A percentile compares a stretch with the other conserved stretches of the same genome.
Evolutionary conservation across 441 rosid genomes (phyloP).

Genomic region (Euphorbia schlechtendalii): DNA sequence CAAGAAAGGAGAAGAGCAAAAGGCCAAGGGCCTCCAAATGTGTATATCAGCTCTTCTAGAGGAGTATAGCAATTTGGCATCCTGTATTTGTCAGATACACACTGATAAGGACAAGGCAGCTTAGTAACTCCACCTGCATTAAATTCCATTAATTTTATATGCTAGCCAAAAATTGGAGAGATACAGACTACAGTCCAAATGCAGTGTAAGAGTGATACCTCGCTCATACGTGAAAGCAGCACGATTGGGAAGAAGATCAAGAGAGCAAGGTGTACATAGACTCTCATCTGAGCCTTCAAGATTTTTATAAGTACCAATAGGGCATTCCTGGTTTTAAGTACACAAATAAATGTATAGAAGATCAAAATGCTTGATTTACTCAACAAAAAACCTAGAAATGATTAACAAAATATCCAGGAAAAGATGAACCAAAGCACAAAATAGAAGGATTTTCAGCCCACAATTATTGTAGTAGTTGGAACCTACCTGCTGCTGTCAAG

Average conservation of each 20-base stretch:
- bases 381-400: not conserved
- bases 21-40: conserved; percentile 96
- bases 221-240: conserved; percentile 72
- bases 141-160: conserved; percentile 19
- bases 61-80: conserved; percentile 98
- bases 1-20: conserved; percentile 66
- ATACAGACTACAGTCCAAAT: not conserved
- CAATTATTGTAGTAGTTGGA: not conserved
- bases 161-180: conserved; percentile 5
- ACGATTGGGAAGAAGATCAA: conserved; percentile 75
- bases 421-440: not conserved
- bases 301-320: conserved; percentile 87
- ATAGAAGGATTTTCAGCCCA: not conserved
- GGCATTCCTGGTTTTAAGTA: conserved; percentile 69
- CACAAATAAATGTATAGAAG: conserved; percentile 12
- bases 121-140: conserved; percentile 74
- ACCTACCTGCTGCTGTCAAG: not conserved
- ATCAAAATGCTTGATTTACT: not conserved
- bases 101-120: conserved; percentile 73
- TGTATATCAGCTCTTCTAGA: conserved; percentile 81
- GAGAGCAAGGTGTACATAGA: conserved; percentile 81
- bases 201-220: conserved; percentile 40
- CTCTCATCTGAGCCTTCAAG: conserved; percentile 75
- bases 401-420: not conserved
- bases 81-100: conserved; percentile 87